These are phyloP conservation scores for Casaregolazyma lundiana DNA, from an alignment of 1,139 yeast species.

Conservation along the genomic window DNA sequence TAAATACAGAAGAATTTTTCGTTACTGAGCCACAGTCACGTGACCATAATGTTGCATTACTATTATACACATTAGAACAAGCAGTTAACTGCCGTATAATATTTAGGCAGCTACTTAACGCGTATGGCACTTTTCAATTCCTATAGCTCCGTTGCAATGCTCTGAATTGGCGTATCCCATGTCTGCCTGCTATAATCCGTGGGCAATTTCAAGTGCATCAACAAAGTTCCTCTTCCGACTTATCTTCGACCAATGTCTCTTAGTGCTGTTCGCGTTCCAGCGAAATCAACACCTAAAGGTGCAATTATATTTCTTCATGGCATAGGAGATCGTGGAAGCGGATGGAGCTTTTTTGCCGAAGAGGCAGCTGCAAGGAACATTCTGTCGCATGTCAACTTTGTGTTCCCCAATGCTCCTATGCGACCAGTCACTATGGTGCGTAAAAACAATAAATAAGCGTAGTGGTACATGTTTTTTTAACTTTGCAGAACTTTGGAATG, in stretches of 20 bases:
- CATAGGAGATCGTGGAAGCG: slow-evolving; percentile 83
- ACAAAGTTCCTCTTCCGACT: not conserved
- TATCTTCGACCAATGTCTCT: slow-evolving; percentile 11
- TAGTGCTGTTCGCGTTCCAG: slow-evolving; percentile 27
- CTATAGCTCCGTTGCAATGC: too few species aligned
- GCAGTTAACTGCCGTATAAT: too few species aligned
- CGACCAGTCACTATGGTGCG: slow-evolving; percentile 54
- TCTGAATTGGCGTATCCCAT: too few species aligned
- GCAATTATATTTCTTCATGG: slow-evolving; percentile 85
- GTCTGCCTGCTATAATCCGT: not conserved
- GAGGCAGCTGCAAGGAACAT: slow-evolving; percentile 38
- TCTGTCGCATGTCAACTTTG: slow-evolving; percentile 61
- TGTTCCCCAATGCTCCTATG: slow-evolving; percentile 85
- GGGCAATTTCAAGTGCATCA: not conserved
- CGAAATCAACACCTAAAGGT: slow-evolving; percentile 42
- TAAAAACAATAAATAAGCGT: not conserved
- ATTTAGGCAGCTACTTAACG: too few species aligned
- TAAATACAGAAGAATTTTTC: too few species aligned
- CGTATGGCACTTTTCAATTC: too few species aligned
- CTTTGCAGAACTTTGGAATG: slow-evolving; percentile 49
- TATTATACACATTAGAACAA: too few species aligned
- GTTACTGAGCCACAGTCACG: too few species aligned
- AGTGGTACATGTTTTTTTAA: slow-evolving; percentile 4
- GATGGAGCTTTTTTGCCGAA: slow-evolving; percentile 72
- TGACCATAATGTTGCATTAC: too few species aligned